Percentiles rank a stretch among this genome's conserved stretches.
Evolutionary conservation across 2,329 filamentous ascomycete genomes (phyloP).

Genomic region (Oidium heveae): DNA sequence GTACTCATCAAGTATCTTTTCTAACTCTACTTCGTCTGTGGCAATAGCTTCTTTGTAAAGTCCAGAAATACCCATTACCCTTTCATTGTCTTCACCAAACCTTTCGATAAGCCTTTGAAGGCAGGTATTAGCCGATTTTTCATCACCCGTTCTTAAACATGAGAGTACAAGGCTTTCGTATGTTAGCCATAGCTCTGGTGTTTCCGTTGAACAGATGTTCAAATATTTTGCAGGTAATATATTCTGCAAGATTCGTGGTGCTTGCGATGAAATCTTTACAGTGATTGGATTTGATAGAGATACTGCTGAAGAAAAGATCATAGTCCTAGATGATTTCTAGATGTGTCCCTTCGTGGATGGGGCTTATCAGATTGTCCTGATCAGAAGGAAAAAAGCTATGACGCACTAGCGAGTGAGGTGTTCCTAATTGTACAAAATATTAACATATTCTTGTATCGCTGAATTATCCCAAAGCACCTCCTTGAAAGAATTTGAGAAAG

Average conservation of each 20-base stretch:
- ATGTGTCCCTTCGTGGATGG: no score
- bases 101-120: conserved; percentile 51
- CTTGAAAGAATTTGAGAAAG: no score
- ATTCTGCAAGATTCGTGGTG: conserved; percentile 27
- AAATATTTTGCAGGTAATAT: conserved; percentile 29
- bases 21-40: conserved; percentile 34
- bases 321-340: neutral
- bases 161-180: conserved; percentile 74
- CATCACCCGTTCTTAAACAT: conserved; percentile 64
- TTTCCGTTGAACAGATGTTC: conserved; percentile 35
- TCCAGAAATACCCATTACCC: conserved; percentile 60
- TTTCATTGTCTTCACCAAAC: conserved; percentile 67
- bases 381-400: no score
- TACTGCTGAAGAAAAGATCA: neutral
- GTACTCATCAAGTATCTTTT: conserved; percentile 51
- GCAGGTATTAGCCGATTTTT: conserved; percentile 48
- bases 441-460: no score
- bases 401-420: no score
- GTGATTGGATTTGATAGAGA: conserved; percentile 29
- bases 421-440: no score
- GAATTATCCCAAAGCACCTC: no score
- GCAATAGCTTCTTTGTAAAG: conserved; percentile 68
- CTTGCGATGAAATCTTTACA: conserved; percentile 33
- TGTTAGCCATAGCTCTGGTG: conserved; percentile 55
- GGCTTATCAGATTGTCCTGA: no score